Base-by-base conservation (phyloP, 306 rosid species). In the Corylus americana region DNA sequence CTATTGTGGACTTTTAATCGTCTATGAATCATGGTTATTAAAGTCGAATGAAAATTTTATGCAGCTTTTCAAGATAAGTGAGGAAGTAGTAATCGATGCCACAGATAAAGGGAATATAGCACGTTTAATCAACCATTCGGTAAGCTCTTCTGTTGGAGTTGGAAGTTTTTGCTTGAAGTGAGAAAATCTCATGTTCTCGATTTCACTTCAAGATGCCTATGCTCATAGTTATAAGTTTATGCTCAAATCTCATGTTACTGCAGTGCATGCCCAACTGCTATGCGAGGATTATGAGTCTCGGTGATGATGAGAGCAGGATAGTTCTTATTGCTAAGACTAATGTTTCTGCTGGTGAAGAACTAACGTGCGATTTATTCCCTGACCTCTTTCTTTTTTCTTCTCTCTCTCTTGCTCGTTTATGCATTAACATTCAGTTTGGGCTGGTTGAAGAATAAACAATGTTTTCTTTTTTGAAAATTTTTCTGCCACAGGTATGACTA, bases 51-150 rank as follows among this genome's bases (percentile, higher is more conserved):
- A 76, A 50, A 74, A 78, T 71, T 71, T 74, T 54, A 48, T 86
- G 97, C 97, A 95, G 99, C 95, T 95, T 54, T 95, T 95, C 96
- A 95, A 95, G 92, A 88, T 95, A 87, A 95, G 98, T 2, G 99
- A 95, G 74, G 99, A 93, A 78, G 89, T 88, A 70, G 99, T 95
- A 58, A 84, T 95, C 29, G 99, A 95, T 74, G 98, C 99, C 66
- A 95, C 99, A 2, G 35, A 82, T 57, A 83, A 68, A 75, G 99
- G 99, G 71, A 93, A 95, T 77, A 90, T 95, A 68, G 98, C 99
- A 35, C 99, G 99, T 63, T 70, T 95, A 63, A 95, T 95, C 48
- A 95, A 95, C 85, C 99, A 95, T 82, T 95, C 99, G 63, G 99
- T 95, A 86, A 78, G 97, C 87, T 79, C 51, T 74, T 71, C 7